These are phyloP conservation scores for Heliosperma pusillum DNA, from an alignment of 148 eudicot species.

Conservation along the genomic window DNA sequence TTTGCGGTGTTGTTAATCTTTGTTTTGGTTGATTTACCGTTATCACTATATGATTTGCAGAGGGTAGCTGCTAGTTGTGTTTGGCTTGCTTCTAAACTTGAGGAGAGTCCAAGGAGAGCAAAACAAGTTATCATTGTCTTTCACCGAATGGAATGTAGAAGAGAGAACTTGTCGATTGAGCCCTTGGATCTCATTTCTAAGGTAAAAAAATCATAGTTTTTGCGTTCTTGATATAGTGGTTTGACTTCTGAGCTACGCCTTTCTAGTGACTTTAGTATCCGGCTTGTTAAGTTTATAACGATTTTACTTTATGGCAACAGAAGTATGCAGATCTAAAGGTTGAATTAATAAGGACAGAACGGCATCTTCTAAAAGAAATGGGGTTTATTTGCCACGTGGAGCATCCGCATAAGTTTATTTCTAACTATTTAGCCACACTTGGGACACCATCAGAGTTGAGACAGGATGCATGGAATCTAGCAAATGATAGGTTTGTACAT, in stretches of 20 bases:
- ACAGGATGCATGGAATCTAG: constrained; percentile 97
- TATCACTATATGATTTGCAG: constrained; percentile 31
- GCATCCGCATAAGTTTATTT: constrained; percentile 93
- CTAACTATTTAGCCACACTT: constrained; percentile 79
- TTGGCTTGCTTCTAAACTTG: constrained; percentile 96
- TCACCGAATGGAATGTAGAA: constrained; percentile 90
- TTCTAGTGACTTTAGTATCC: background rate
- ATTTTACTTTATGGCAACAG: constrained; percentile 34
- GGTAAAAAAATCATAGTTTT: constrained; percentile 28
- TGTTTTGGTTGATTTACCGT: background rate
- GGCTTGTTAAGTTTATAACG: background rate
- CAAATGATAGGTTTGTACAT: constrained; percentile 67
- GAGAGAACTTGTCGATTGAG: constrained; percentile 74
- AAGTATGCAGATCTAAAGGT: constrained; percentile 68
- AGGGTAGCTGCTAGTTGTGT: constrained; percentile 94
- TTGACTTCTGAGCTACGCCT: background rate
- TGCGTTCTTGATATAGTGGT: background rate
- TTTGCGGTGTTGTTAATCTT: background rate
- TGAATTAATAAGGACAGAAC: constrained; percentile 77
- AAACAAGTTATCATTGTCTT: constrained; percentile 86
- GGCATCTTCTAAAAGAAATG: constrained; percentile 88
- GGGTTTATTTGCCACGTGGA: constrained; percentile 96
- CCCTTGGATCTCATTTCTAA: constrained; percentile 66
- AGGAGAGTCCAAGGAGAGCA: constrained; percentile 89
- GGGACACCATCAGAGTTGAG: constrained; percentile 65